A percentile compares a stretch with the other conserved stretches of the same genome.
These are phyloP conservation scores for Zygnema cylindricum DNA, from an alignment of 139 green algal species.

Conservation along the genomic window DNA sequence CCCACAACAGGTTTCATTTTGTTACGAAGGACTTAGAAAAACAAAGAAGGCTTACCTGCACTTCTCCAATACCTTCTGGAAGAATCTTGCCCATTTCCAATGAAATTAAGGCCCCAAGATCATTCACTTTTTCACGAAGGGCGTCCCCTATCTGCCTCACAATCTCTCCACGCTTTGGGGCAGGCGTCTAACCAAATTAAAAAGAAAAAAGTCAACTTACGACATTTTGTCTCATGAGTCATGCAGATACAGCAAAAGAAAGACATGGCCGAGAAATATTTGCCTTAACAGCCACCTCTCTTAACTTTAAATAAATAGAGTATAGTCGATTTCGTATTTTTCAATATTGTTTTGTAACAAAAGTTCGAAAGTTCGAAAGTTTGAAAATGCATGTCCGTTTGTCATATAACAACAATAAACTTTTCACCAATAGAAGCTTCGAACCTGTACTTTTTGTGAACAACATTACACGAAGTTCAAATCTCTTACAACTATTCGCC, in stretches of 20 bases:
- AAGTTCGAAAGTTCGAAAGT: neutral
- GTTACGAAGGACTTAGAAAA: conserved; percentile 2
- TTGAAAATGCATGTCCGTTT: too few species aligned
- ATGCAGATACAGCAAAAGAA: conserved; percentile 3
- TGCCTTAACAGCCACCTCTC: neutral
- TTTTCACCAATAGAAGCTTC: too few species aligned
- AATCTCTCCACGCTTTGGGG: conserved; percentile 57
- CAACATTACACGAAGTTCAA: neutral
- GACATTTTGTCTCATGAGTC: neutral
- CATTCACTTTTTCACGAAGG: conserved; percentile 13
- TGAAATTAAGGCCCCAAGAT: conserved; percentile 36
- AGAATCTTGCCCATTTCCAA: conserved; percentile 59
- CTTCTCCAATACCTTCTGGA: conserved; percentile 50
- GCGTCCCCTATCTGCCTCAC: conserved; percentile 54
- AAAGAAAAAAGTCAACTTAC: conserved; percentile 27
- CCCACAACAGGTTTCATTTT: conserved; percentile 6
- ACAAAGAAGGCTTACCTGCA: conserved; percentile 37
- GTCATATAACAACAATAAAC: too few species aligned
- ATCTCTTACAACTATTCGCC: neutral
- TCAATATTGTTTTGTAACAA: neutral
- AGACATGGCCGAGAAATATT: neutral
- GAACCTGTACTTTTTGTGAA: too few species aligned
- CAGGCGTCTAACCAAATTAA: conserved; percentile 45
- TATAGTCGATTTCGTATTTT: neutral
- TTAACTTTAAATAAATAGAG: neutral